These are phyloP conservation scores for Pisolithus thermaeus DNA, from an alignment of 1,284 basidiomycete genomes.

Conservation along the genomic window DNA sequence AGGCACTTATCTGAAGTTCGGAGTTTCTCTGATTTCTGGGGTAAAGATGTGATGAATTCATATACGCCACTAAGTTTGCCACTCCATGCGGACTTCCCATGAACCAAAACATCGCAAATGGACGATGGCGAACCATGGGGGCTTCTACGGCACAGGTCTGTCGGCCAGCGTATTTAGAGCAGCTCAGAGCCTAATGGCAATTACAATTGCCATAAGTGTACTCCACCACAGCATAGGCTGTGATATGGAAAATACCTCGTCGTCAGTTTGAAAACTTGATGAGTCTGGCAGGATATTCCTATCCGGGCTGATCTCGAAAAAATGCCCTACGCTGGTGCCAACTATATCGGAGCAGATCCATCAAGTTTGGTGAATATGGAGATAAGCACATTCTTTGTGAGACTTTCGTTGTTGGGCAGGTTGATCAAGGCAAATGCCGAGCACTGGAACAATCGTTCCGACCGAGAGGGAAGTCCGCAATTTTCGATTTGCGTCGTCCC, in stretches of 20 bases:
- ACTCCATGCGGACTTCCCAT: background rate
- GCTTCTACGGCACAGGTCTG: background rate
- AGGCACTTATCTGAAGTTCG: background rate
- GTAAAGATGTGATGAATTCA: background rate
- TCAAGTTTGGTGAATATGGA: background rate
- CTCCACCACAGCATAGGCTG: background rate
- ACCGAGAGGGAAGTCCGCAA: background rate
- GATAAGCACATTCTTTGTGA: background rate
- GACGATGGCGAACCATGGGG: background rate
- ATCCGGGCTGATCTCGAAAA: slow-evolving; percentile 22
- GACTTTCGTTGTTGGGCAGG: background rate
- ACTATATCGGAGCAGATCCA: slow-evolving; percentile 1
- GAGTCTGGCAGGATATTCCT: slow-evolving; percentile 1
- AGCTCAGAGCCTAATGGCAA: too few species aligned
- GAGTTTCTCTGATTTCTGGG: background rate
- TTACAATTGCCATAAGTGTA: too few species aligned
- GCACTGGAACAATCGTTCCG: background rate
- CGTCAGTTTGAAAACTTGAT: background rate
- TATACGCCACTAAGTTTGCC: background rate
- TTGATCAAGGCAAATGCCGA: background rate
- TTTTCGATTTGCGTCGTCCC: background rate
- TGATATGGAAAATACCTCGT: background rate
- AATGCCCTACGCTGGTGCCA: background rate
- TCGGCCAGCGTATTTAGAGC: background rate
- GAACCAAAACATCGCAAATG: background rate